Evolutionary conservation across 306 rosid genomes (phyloP).

Genomic region (Quercus wislizeni): DNA sequence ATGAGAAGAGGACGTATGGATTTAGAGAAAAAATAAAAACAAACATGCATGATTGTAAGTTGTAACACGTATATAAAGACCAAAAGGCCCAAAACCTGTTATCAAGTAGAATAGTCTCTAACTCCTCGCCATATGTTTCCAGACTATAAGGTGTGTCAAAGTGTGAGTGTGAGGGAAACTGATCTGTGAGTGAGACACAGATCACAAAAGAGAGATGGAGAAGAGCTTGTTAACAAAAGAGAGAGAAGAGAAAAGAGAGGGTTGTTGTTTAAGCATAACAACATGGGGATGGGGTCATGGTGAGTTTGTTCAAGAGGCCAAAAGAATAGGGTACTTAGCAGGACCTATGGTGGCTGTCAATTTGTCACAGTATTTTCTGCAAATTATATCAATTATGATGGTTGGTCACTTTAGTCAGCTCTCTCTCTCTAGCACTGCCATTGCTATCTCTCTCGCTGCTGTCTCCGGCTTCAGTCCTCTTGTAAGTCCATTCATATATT

Average conservation of each 20-base stretch:
- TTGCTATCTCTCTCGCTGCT: conserved; percentile 42
- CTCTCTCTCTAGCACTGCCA: conserved; percentile 46
- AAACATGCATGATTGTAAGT: neutral
- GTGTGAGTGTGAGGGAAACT: too few species aligned
- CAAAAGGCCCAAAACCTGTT: neutral
- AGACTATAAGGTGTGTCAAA: too few species aligned
- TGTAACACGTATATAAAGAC: neutral
- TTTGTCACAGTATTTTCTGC: conserved; percentile 47
- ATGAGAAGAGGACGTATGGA: too few species aligned
- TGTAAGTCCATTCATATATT: conserved; percentile 21
- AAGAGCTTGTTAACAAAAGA: neutral
- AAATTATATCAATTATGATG: conserved; percentile 48
- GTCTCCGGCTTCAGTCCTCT: conserved; percentile 63
- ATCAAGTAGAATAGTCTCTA: too few species aligned
- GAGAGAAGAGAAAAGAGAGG: neutral
- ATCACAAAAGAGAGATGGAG: neutral
- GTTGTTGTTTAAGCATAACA: neutral
- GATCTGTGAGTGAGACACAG: neutral
- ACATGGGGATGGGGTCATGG: conserved; percentile 25
- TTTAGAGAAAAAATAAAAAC: neutral
- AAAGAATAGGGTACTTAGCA: conserved; percentile 41
- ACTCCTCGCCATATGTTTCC: neutral
- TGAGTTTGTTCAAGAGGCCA: conserved; percentile 33
- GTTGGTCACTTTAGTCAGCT: conserved; percentile 56
- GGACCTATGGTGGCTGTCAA: conserved; percentile 54